phyloP scores from a whole-genome alignment of 495 filamentous ascomycete species.

The Hypomontagnella monticulosa region DNA sequence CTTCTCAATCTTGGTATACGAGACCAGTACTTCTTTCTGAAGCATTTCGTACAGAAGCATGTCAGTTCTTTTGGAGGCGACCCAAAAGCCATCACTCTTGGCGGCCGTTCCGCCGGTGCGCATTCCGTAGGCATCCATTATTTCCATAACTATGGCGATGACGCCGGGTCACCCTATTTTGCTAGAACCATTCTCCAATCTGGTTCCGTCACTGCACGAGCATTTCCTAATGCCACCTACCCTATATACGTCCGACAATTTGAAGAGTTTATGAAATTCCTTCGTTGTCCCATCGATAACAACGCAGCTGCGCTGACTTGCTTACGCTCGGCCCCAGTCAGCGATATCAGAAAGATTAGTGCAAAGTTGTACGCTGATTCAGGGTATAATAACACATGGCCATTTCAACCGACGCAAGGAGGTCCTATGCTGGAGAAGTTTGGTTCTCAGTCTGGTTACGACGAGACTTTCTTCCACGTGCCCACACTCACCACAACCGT shows the following conservation, averaged over 20 bases:
- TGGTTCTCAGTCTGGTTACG: slow-evolving; percentile 61
- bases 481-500: slow-evolving; percentile 71
- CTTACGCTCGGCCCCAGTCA: slow-evolving; percentile 57
- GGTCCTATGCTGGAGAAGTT: slow-evolving; percentile 55
- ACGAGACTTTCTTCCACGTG: slow-evolving; percentile 62
- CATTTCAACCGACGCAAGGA: slow-evolving; percentile 73
- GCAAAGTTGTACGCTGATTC: slow-evolving; percentile 62
- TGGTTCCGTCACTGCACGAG: slow-evolving; percentile 67
- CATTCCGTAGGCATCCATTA: slow-evolving; percentile 61
- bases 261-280: slow-evolving; percentile 62
- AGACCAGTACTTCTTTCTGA: slow-evolving; percentile 67
- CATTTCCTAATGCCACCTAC: slow-evolving; percentile 62
- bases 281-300: slow-evolving; percentile 49
- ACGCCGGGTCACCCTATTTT: slow-evolving; percentile 53
- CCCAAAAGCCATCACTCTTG: slow-evolving; percentile 65
- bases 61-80: slow-evolving; percentile 70
- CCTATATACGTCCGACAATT: slow-evolving; percentile 66
- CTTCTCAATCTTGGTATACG: slow-evolving; percentile 71
- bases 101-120: slow-evolving; percentile 72
- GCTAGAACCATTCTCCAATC: slow-evolving; percentile 69
- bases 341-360: slow-evolving; percentile 62
- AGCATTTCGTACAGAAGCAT: slow-evolving; percentile 71
- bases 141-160: slow-evolving; percentile 48
- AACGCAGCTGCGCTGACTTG: slow-evolving; percentile 61
- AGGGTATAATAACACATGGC: slow-evolving; percentile 65